Evolutionary conservation across 2,329 filamentous ascomycete species (phyloP).

Genomic region (Fusarium tanahbumbuense): DNA sequence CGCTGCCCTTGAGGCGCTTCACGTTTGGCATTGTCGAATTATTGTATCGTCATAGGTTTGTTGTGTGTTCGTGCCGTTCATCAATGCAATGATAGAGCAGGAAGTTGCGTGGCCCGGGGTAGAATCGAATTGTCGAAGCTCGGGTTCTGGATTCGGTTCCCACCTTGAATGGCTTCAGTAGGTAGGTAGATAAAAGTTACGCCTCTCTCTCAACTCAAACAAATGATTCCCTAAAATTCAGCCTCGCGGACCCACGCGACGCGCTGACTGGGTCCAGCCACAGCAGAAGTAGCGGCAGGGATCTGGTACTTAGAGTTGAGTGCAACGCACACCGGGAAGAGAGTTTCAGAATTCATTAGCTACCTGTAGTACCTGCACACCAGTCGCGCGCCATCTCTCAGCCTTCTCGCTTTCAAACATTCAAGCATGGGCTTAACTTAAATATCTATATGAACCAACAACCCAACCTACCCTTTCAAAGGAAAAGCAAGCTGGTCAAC

Average conservation of each 20-base stretch:
- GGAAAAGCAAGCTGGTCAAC: conserved; percentile 1
- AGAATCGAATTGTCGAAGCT: conserved; percentile 14
- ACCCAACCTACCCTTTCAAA: background rate
- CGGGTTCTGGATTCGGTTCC: conserved; percentile 28
- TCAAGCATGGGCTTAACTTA: conserved; percentile 10
- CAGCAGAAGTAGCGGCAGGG: conserved; percentile 26
- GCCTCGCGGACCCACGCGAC: conserved; percentile 50
- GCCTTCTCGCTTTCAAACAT: conserved; percentile 40
- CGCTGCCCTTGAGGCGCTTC: conserved; percentile 68
- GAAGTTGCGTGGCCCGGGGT: conserved; percentile 24
- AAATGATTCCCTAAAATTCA: conserved; percentile 49
- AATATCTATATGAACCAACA: background rate
- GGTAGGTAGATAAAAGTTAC: conserved; percentile 18
- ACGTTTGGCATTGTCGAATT: conserved; percentile 64
- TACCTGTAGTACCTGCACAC: conserved; percentile 28
- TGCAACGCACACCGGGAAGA: fast-evolving
- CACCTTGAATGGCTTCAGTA: conserved; percentile 21
- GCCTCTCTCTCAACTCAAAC: conserved; percentile 35
- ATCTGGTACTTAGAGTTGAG: conserved; percentile 13
- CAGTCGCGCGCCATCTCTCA: conserved; percentile 25
- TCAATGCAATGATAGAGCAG: conserved; percentile 18
- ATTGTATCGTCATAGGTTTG: conserved; percentile 42
- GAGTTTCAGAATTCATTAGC: conserved; percentile 6
- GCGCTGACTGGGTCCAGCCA: conserved; percentile 35
- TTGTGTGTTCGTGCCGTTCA: conserved; percentile 10